Percentiles rank a stretch among this genome's conserved stretches.
These are phyloP conservation scores for Nadsonia fulvescens DNA, from an alignment of 805 yeast genomes.

Conservation along the genomic window DNA sequence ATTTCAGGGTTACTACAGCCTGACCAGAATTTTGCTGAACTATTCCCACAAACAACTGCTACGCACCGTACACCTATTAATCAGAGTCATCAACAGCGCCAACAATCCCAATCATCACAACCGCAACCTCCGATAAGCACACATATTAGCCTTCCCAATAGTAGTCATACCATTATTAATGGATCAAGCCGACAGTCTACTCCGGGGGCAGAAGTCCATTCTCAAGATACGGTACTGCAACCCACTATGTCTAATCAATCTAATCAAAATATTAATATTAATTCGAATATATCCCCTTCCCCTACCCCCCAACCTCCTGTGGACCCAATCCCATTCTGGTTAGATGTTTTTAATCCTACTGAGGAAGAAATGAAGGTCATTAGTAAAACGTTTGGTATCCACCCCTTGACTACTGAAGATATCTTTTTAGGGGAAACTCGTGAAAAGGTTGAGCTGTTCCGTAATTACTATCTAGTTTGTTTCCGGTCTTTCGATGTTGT, in stretches of 20 bases:
- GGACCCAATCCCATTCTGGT: conserved; percentile 55
- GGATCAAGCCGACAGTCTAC: no score
- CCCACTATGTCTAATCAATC: no score
- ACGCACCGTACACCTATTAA: not conserved
- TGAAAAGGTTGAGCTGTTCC: conserved; percentile 86
- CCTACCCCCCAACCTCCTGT: conserved; percentile 1
- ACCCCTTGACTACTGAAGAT: conserved; percentile 92
- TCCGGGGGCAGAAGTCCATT: no score
- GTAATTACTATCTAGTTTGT: conserved; percentile 80
- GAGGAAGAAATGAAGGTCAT: conserved; percentile 93
- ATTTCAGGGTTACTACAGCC: conserved; percentile 63
- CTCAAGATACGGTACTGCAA: no score
- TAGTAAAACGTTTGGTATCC: conserved; percentile 82
- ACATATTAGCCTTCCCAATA: conserved; percentile 3
- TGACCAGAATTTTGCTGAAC: conserved; percentile 40
- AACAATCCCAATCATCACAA: conserved; percentile 2
- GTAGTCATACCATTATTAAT: no score
- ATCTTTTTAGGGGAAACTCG: conserved; percentile 84
- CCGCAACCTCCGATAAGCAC: conserved; percentile 2
- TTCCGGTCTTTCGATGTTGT: conserved; percentile 68
- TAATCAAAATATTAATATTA: no score
- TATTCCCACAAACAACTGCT: conserved; percentile 31
- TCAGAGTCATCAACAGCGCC: conserved; percentile 2
- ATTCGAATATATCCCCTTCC: no score
- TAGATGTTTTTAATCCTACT: conserved; percentile 80